Evolutionary conservation across 2,329 filamentous ascomycete species (phyloP).

Genomic region (Dactylellina cionopaga): DNA sequence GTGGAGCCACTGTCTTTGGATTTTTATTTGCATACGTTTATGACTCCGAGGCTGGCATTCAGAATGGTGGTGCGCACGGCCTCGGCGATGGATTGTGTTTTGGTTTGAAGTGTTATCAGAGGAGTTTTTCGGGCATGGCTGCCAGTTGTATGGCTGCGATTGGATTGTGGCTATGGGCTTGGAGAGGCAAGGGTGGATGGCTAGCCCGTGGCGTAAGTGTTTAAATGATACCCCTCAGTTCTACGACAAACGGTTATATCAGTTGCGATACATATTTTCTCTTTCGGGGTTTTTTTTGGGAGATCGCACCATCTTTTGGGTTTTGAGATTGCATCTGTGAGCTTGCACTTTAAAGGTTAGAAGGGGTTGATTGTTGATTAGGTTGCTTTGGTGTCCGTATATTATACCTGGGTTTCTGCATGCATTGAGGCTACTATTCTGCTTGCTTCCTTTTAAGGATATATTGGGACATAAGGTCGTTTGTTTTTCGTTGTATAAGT

Average conservation of each 20-base stretch:
- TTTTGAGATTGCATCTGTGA: neutral
- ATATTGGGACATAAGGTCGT: too few species aligned
- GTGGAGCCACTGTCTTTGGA: conserved; percentile 89
- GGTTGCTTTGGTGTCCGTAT: too few species aligned
- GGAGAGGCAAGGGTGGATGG: conserved; percentile 58
- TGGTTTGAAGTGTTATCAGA: conserved; percentile 81
- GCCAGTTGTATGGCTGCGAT: conserved; percentile 64
- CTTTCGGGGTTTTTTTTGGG: neutral
- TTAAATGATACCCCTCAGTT: conserved; percentile 39
- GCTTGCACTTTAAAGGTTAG: neutral
- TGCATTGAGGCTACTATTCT: too few species aligned
- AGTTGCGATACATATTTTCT: neutral
- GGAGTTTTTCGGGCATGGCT: conserved; percentile 87
- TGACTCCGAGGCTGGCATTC: conserved; percentile 70
- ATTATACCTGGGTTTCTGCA: too few species aligned
- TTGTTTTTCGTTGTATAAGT: too few species aligned
- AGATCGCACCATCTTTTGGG: neutral
- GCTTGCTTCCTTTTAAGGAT: too few species aligned
- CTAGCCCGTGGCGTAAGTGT: conserved; percentile 54
- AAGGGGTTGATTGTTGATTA: too few species aligned
- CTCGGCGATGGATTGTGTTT: conserved; percentile 73
- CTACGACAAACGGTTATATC: neutral
- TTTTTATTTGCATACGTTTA: conserved; percentile 86
- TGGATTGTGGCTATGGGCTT: conserved; percentile 59
- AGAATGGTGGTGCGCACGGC: conserved; percentile 55